phyloP scores from a whole-genome alignment of 2,329 filamentous ascomycete species.

The Stagonosporopsis chrysanthemi region DNA sequence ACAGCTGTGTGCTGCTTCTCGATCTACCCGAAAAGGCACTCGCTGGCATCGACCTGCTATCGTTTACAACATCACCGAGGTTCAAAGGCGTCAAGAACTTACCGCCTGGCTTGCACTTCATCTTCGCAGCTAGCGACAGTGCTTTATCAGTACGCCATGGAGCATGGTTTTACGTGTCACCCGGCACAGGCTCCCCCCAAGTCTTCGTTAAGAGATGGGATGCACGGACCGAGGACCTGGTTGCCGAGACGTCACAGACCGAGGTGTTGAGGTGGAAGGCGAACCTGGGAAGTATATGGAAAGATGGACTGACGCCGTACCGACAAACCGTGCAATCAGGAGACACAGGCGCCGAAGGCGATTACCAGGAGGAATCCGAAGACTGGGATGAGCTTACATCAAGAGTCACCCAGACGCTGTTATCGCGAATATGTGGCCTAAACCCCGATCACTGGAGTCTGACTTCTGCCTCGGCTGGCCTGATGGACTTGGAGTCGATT shows the following conservation, averaged over 20 bases:
- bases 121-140: constrained; percentile 66
- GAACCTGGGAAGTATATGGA: constrained; percentile 65
- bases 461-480: constrained; percentile 65
- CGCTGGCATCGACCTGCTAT: constrained; percentile 64
- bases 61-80: constrained; percentile 67
- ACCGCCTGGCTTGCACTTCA: constrained; percentile 66
- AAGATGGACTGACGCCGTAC: constrained; percentile 59
- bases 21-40: constrained; percentile 56
- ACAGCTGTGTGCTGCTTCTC: constrained; percentile 53
- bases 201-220: constrained; percentile 67
- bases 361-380: constrained; percentile 52
- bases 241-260: constrained; percentile 51
- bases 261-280: constrained; percentile 60
- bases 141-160: constrained; percentile 68
- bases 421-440: constrained; percentile 60
- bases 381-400: constrained; percentile 64
- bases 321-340: constrained; percentile 51
- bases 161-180: constrained; percentile 65
- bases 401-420: constrained; percentile 56
- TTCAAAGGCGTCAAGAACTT: constrained; percentile 69
- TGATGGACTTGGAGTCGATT: constrained; percentile 65
- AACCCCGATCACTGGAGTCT: constrained; percentile 61
- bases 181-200: constrained; percentile 45
- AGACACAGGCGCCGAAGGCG: constrained; percentile 39
- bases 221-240: constrained; percentile 54